phyloP scores from a whole-genome alignment of 2,329 filamentous ascomycete genomes.

The Amphichorda felina region DNA sequence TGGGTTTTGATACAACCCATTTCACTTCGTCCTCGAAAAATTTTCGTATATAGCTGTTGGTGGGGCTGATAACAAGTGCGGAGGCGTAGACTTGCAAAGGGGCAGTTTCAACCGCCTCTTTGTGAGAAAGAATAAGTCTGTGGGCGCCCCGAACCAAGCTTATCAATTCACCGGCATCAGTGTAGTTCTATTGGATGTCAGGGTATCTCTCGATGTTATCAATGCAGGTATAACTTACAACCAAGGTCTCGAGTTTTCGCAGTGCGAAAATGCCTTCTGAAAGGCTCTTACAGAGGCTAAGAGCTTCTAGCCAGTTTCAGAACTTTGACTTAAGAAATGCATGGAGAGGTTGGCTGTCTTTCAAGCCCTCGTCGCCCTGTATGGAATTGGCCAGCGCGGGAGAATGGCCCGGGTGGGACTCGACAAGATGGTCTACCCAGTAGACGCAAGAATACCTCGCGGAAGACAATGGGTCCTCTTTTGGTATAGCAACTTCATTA shows the following conservation, averaged over 20 bases:
- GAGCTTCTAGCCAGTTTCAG: slow-evolving; percentile 30
- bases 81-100: slow-evolving; percentile 20
- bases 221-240: not conserved
- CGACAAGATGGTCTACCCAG: slow-evolving; percentile 9
- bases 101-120: slow-evolving; percentile 12
- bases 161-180: not conserved
- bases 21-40: slow-evolving; percentile 4
- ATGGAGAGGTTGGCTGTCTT: not conserved
- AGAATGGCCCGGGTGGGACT: no score
- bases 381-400: no score
- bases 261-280: not conserved
- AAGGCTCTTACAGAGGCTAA: slow-evolving; percentile 15
- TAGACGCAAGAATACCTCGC: slow-evolving; percentile 8
- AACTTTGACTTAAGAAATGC: slow-evolving; percentile 20
- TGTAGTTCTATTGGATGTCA: not conserved
- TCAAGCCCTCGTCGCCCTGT: not conserved
- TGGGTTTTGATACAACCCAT: slow-evolving; percentile 1
- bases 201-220: not conserved
- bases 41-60: slow-evolving; percentile 8
- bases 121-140: slow-evolving; percentile 14
- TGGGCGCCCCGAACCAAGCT: slow-evolving; percentile 13
- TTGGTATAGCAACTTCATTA: slow-evolving; percentile 4
- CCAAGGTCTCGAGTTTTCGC: not conserved
- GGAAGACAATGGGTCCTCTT: slow-evolving; percentile 7
- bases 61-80: slow-evolving; percentile 19